Base-by-base conservation (phyloP, 257 asterid species). In the Nicotiana obtusifolia region DNA sequence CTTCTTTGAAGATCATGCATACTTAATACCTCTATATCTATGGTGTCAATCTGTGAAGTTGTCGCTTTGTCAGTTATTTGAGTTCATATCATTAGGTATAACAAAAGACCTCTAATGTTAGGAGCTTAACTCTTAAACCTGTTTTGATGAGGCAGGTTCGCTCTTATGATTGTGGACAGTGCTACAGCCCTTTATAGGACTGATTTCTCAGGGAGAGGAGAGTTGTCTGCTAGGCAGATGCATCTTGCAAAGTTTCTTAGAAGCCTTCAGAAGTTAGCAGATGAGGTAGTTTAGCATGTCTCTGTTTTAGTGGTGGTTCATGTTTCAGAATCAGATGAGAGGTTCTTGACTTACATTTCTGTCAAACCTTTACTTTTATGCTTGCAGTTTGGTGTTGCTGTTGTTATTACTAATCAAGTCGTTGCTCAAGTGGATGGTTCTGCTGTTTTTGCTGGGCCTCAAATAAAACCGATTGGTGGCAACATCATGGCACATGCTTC, bases 341-440 rank as follows among this genome's bases (percentile, higher is more conserved):
- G 35, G 78, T 77, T 28, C 56, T 26, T 79, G 37, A 71, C 80
- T 33, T 60, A 11, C 3, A 15, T 7, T 26, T 47, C 4, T 62
- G 52, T 15, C 19, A 44, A 53, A 41, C 5, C 33, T 78, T 44
- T 31, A 24, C 30, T 77, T 64, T 73, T 15, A 30, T 52, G 41
- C 22, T 80, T 90, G 88, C 80, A 95, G 98, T 95, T 95, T 81
- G 97, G 97, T 1, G 92, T 95, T 30, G 98, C 98, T 76, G 98
- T 94, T 81, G 97, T 95, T 53, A 94, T 95, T 64, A 94, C 98
- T 3, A 95, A 95, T 91, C 99, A 95, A 92, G 99, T 95, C 15
- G 99, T 95, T 35, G 98, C 99, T 22, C 99, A 95, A 92, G 99
- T 95, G 84, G 97, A 95, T 68, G 99, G 97, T 78, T 92, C 98